Evolutionary conservation across 805 yeast genomes (phyloP).

Genomic region (Ogataea corticis): DNA sequence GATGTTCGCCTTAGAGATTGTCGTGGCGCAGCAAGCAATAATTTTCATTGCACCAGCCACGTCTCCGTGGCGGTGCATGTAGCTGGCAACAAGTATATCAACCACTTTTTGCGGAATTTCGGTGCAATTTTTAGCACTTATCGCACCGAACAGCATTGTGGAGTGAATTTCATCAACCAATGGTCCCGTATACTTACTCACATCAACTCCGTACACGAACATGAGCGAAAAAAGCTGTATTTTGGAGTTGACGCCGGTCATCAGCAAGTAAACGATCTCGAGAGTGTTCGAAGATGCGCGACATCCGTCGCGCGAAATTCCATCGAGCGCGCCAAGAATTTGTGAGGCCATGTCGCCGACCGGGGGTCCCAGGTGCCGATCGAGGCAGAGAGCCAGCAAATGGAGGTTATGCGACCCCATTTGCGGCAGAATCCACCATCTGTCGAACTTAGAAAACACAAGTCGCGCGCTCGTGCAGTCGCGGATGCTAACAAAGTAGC

Average conservation of each 20-base stretch:
- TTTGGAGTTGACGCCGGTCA: neutral
- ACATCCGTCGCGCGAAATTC: neutral
- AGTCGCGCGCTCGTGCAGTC: neutral
- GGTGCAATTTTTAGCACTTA: too few species aligned
- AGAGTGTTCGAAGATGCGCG: neutral
- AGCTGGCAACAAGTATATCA: too few species aligned
- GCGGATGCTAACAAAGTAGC: conserved; percentile 8
- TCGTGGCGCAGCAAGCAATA: too few species aligned
- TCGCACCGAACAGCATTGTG: too few species aligned
- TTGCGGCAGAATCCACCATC: neutral
- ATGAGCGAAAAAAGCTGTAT: neutral
- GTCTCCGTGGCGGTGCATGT: too few species aligned
- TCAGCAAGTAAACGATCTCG: neutral
- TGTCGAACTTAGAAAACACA: neutral
- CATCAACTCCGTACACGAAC: neutral
- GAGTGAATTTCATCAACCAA: too few species aligned
- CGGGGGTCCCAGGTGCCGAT: neutral
- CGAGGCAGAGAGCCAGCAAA: neutral
- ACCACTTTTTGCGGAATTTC: too few species aligned
- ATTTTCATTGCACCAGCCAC: too few species aligned
- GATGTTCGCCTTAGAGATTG: too few species aligned
- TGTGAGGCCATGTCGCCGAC: neutral
- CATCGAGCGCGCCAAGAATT: neutral
- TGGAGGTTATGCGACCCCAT: neutral
- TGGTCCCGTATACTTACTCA: neutral